Evolutionary conservation across 225 moss, liverwort and hornwort genomes (phyloP).

Genomic region (Bryum argenteum): DNA sequence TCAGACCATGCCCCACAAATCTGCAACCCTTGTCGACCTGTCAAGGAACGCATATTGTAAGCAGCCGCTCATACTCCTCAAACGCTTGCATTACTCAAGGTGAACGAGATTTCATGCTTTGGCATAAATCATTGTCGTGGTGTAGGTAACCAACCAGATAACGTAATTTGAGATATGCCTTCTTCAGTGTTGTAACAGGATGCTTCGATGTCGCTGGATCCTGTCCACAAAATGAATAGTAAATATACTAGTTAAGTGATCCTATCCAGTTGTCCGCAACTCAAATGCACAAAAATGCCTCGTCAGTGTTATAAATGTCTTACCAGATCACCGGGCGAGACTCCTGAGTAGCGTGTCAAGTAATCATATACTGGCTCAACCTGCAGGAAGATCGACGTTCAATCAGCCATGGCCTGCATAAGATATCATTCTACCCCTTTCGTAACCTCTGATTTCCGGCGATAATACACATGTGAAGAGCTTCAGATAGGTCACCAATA

Average conservation of each 20-base stretch:
- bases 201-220: conserved; percentile 68
- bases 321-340: conserved; percentile 70
- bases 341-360: conserved; percentile 72
- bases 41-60: conserved; percentile 23
- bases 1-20: conserved; percentile 74
- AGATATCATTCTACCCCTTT: neutral
- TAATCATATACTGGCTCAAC: conserved; percentile 74
- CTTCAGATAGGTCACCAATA: conserved; percentile 1
- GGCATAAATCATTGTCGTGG: conserved; percentile 18
- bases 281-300: neutral
- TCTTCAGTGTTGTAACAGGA: conserved; percentile 68
- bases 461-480: neutral
- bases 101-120: conserved; percentile 6
- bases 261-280: conserved; percentile 2
- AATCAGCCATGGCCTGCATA: conserved; percentile 17
- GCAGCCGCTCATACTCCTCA: conserved; percentile 7
- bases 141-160: conserved; percentile 51
- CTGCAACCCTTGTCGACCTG: conserved; percentile 73
- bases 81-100: neutral
- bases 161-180: conserved; percentile 68
- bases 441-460: neutral
- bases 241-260: no score
- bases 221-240: conserved; percentile 38
- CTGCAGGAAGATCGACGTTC: conserved; percentile 36
- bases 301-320: conserved; percentile 25